Evolutionary conservation across 179 eudicot genomes (phyloP), one percentile per base, ranked within the genome.

Genomic region (Pouteria campechiana): DNA sequence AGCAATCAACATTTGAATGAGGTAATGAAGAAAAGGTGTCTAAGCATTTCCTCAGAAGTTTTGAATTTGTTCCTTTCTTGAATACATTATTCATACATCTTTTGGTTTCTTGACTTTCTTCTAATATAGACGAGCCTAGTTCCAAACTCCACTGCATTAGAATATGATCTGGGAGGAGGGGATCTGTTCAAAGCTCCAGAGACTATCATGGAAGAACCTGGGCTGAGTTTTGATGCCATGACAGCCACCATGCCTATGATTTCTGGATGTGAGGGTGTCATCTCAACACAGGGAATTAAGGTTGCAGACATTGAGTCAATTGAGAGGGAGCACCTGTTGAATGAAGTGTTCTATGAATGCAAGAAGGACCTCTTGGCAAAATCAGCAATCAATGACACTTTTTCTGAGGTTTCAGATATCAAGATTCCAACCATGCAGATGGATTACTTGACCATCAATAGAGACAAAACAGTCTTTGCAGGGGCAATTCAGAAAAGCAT

Each of bases 181-280:
- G 95, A 90, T 59, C 80, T 85, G 6, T 90, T 90, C 51, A 86
- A 81, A 50, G 95, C 98, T 22, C 90, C 95, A 3, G 81, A 72
- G 52, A 81, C 90, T 12, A 67, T 90, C 20, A 61, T 86, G 6
- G 90, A 81, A 53, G 89, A 86, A 39, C 76, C 79, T 17, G 12
- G 60, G 11, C 40, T 61, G 29, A 60, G 60, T 39, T 64, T 79
- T 36, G 77, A 86, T 70, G 86, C 95, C 23, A 63, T 79, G 66
- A 38, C 64, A 21, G 72, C 79, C 13, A 74, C 83, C 24, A 69
- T 89, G 31, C 74, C 89, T 25, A 67, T 89, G 90, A 79, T 72
- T n/a, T 74, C 95, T 18, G 58, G 64, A 46, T 86, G 71, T 14
- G 90, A 79, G 49, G 72, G 66, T 39, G 67, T 58, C 54, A 51